phyloP scores from a whole-genome alignment of 2,329 filamentous ascomycete species.

The Monosporascus sp. region DNA sequence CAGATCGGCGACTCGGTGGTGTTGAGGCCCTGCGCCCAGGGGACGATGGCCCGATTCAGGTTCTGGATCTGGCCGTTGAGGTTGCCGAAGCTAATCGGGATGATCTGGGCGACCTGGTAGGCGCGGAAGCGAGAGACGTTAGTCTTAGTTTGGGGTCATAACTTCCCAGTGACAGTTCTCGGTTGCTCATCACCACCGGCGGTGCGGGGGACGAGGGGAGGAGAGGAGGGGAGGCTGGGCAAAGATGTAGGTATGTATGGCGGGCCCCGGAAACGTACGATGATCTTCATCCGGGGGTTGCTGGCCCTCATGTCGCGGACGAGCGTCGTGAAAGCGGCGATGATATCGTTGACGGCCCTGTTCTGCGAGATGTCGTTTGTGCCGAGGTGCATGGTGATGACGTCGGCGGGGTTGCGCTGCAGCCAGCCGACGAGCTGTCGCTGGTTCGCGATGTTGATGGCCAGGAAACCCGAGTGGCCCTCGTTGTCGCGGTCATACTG shows the following conservation, averaged over 20 bases:
- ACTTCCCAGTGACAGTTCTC: no score
- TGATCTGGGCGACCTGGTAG: conserved; percentile 35
- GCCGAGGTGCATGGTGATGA: conserved; percentile 41
- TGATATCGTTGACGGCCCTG: conserved; percentile 31
- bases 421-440: conserved; percentile 39
- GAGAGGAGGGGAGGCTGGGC: not conserved
- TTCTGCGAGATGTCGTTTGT: conserved; percentile 37
- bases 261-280: conserved; percentile 25
- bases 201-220: no score
- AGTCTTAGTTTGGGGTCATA: no score
- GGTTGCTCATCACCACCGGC: no score
- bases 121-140: no score
- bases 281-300: conserved; percentile 37
- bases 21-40: conserved; percentile 34
- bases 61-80: conserved; percentile 32
- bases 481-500: conserved; percentile 39
- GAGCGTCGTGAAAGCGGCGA: conserved; percentile 35
- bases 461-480: conserved; percentile 38
- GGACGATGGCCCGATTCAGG: conserved; percentile 32
- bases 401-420: conserved; percentile 35
- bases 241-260: not conserved
- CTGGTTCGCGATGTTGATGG: conserved; percentile 38
- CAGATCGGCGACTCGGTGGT: conserved; percentile 33
- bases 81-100: conserved; percentile 27
- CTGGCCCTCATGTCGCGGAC: conserved; percentile 31